Conservation (phyloP, 371 early-diverging fungal species). For the Mucor indicus region DNA sequence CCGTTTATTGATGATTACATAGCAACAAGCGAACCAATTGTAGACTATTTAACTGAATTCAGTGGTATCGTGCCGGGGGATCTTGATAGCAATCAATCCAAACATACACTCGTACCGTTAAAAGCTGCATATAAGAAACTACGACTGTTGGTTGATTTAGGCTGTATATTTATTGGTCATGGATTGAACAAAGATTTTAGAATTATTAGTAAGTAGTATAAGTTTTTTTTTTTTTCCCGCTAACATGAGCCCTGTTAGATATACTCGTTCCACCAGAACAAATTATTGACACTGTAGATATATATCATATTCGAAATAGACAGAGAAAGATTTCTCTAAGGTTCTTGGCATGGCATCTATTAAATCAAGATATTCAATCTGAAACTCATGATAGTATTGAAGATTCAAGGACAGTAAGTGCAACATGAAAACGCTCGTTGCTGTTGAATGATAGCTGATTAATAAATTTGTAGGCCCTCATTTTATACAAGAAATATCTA, state of each 20-base stretch:
- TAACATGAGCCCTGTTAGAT: too few species aligned
- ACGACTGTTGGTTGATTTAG: slow-evolving; percentile 81
- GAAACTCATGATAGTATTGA: slow-evolving; percentile 91
- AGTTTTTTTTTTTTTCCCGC: slow-evolving; percentile 1
- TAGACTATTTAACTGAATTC: slow-evolving; percentile 89
- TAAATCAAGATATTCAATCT: slow-evolving; percentile 81
- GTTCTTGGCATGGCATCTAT: slow-evolving; percentile 91
- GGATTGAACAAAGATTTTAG: slow-evolving; percentile 93
- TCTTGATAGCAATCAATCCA: slow-evolving; percentile 68
- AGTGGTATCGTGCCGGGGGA: slow-evolving; percentile 90
- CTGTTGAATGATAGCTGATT: not conserved
- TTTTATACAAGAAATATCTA: slow-evolving; percentile 77
- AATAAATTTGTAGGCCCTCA: slow-evolving; percentile 59
- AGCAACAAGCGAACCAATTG: slow-evolving; percentile 74
- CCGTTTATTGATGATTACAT: slow-evolving; percentile 97
- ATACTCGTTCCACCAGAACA: slow-evolving; percentile 84
- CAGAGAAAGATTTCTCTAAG: slow-evolving; percentile 82
- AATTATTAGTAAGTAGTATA: slow-evolving; percentile 66
- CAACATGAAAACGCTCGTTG: not conserved
- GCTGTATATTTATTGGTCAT: slow-evolving; percentile 92
- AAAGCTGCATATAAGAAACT: slow-evolving; percentile 90
- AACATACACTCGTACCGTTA: slow-evolving; percentile 78
- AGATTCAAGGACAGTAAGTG: slow-evolving; percentile 79
- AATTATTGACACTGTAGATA: slow-evolving; percentile 89
- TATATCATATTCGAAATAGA: slow-evolving; percentile 78